Evolutionary conservation across 2,329 filamentous ascomycete species (phyloP), one percentile per base, ranked within the genome.

Genomic region (Aspergillus sp.): DNA sequence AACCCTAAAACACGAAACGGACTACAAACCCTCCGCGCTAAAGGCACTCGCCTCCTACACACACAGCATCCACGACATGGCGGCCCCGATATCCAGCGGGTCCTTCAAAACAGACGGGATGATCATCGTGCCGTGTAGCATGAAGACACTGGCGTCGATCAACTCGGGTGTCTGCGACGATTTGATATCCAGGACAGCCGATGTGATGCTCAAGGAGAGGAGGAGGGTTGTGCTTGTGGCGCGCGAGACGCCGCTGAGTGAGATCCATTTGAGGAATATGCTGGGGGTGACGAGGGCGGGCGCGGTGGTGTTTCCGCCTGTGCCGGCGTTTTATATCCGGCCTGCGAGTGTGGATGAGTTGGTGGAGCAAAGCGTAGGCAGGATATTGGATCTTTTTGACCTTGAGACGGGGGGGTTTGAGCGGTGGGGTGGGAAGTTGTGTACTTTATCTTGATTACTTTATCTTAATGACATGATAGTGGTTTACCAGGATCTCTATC

Each of bases 201-300:
- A 79, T 57, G 79, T 82, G 1, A 75, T 69, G 52, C 63, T 82
- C 1, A 82, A 82, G 61, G 79, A 82, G 61, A 56, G 74, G 1
- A 57, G 76, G 15, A 65, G 67, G 47, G 62, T 81, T 0, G 72
- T 79, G 0, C 68, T 80, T 1, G 77, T 70, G 0, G 73, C 71
- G 4, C 63, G 79, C 1, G 80, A 82, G 62, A 80, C 77, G 1
- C 78, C 79, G 0, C 63, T 80, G 11, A 81, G 75, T 56, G 74
- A 75, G n/a, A 79, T 81, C 20, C 79, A 82, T 57, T 45, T 71
- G 34, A 56, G 72, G 1, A 81, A 81, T 57, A 82, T 82, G 79
- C 56, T 78, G 30, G 65, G 64, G 12, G 62, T 80, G 1, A 73
- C 73, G 1, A 66, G 60, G 2, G 58, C 54, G 3, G 77, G 77